A percentile compares a stretch with the other conserved stretches of the same genome.
Conservation (phyloP, 140 eudicot genomes). For the Senecio squalidus region DNA sequence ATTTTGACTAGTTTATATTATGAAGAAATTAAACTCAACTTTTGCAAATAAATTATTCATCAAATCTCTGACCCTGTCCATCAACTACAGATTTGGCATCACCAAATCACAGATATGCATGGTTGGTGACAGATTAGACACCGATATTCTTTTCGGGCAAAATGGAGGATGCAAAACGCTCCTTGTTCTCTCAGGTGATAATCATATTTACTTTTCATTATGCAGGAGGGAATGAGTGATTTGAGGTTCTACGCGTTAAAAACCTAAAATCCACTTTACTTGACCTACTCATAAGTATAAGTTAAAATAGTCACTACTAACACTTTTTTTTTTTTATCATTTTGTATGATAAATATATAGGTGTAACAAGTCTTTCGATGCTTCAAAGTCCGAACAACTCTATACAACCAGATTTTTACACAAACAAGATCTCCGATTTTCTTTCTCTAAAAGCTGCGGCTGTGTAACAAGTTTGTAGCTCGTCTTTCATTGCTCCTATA, state of each 20-base stretch:
- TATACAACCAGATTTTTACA: conserved; percentile 97
- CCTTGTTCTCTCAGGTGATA: conserved; percentile 89
- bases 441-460: conserved; percentile 70
- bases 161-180: conserved; percentile 99
- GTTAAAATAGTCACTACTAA: background rate
- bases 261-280: too few relatives aligned
- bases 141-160: conserved; percentile 95
- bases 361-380: conserved; percentile 79
- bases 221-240: too few relatives aligned
- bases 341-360: conserved; percentile 24
- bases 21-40: background rate
- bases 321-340: background rate
- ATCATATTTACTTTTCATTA: background rate
- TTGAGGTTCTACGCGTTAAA: too few relatives aligned
- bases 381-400: conserved; percentile 83
- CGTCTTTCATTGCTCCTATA: background rate
- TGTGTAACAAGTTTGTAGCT: conserved; percentile 37
- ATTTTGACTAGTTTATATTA: background rate
- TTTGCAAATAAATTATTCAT: background rate
- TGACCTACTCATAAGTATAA: background rate
- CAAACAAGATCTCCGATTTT: conserved; percentile 92
- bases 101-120: conserved; percentile 91
- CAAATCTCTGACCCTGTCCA: conserved; percentile 3
- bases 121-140: conserved; percentile 99
- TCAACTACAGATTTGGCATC: conserved; percentile 71